These are phyloP conservation scores for Colletotrichum cuscutae DNA, from an alignment of 2,329 filamentous ascomycete genomes.

Conservation along the genomic window DNA sequence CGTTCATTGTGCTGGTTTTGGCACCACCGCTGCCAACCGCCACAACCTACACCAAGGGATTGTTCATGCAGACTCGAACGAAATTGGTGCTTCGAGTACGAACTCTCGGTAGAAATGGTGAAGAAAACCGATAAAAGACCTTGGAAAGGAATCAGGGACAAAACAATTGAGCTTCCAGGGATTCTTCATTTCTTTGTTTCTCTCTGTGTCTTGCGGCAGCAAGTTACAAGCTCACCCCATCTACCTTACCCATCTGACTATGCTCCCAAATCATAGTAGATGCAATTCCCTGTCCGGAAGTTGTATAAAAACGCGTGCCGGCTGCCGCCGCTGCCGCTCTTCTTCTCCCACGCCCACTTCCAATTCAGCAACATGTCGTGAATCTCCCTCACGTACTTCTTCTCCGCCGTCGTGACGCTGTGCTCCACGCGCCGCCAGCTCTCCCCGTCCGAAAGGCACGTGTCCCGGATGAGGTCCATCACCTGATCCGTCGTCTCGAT, in stretches of 20 bases:
- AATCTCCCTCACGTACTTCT: constrained; percentile 84
- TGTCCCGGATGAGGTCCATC: constrained; percentile 79
- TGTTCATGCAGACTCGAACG: neutral
- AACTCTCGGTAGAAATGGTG: too few species aligned
- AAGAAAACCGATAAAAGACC: too few species aligned
- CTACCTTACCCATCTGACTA: constrained; percentile 36
- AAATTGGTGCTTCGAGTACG: neutral
- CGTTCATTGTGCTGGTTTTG: neutral
- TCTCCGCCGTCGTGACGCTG: constrained; percentile 77
- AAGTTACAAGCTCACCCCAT: neutral
- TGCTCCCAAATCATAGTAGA: constrained; percentile 83
- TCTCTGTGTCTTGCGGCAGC: too few species aligned
- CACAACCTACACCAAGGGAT: neutral
- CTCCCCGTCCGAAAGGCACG: constrained; percentile 81
- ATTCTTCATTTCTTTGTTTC: neutral
- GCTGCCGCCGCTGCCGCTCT: constrained; percentile 62
- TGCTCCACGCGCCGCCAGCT: constrained; percentile 87
- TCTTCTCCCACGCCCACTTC: constrained; percentile 65
- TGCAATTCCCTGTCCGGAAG: constrained; percentile 83
- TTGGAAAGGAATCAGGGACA: too few species aligned
- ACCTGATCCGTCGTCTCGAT: constrained; percentile 89
- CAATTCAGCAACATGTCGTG: constrained; percentile 78
- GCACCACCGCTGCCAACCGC: neutral
- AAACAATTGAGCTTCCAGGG: too few species aligned
- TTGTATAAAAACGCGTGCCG: constrained; percentile 91